A percentile compares a stretch with the other conserved stretches of the same genome.
Evolutionary conservation across 2,329 filamentous ascomycete species (phyloP).

Genomic region (Epichloe brachyelytri): DNA sequence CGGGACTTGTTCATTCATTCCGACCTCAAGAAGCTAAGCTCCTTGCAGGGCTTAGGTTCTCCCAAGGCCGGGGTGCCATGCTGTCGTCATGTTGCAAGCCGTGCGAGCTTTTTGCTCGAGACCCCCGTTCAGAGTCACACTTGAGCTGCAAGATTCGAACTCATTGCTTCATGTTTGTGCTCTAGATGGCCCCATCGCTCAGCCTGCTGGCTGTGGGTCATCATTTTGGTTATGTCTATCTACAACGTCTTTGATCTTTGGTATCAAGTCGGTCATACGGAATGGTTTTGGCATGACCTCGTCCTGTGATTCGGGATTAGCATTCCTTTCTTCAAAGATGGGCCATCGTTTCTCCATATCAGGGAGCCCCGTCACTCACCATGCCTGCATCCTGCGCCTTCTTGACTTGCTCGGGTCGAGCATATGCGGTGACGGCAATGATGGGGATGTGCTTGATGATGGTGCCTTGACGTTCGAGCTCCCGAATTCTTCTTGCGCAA

Average conservation of each 20-base stretch:
- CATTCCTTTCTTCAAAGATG: not conserved
- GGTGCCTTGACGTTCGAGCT: conserved; percentile 48
- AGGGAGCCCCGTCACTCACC: conserved; percentile 30
- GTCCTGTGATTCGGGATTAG: not conserved
- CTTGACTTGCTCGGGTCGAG: conserved; percentile 57
- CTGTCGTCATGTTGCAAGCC: too few relatives aligned
- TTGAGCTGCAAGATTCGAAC: too few relatives aligned
- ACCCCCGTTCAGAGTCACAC: too few relatives aligned
- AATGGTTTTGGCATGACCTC: conserved; percentile 6
- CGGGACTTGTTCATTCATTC: too few relatives aligned
- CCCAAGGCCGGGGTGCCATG: too few relatives aligned
- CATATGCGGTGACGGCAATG: conserved; percentile 73
- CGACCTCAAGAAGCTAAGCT: too few relatives aligned
- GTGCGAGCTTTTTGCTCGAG: too few relatives aligned
- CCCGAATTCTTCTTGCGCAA: conserved; percentile 56
- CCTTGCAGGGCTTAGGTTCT: too few relatives aligned
- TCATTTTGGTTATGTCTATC: not conserved
- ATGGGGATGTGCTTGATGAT: conserved; percentile 57
- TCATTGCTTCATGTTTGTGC: not conserved
- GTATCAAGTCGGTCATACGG: conserved; percentile 5
- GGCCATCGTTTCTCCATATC: too few relatives aligned
- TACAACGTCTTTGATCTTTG: conserved; percentile 5
- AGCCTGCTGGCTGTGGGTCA: not conserved
- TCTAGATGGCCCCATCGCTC: not conserved
- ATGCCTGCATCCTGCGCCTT: conserved; percentile 60